Evolutionary conservation across 371 early-diverging fungal genomes (phyloP), one percentile per base, ranked within the genome.

Genomic region (Saksenaea oblongispora): DNA sequence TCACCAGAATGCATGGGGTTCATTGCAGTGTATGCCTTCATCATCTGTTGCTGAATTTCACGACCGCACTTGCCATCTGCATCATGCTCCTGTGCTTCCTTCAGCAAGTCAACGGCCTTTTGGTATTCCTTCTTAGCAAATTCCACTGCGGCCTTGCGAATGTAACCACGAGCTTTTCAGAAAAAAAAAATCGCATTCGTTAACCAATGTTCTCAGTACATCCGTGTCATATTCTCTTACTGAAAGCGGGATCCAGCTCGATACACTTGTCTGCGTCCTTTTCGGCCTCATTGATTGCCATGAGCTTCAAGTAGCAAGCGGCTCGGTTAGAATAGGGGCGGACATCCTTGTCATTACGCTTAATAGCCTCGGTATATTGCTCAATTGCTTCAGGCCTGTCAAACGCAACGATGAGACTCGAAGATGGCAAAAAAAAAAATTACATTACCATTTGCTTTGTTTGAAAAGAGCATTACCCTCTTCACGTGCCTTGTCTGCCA

Each of bases 321-420:
- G 99, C 95, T 72, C 99, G 93, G 89, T 99, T 99, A 26, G 95
- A 93, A 75, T 91, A 98, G 66, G 90, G 89, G 67, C 94, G 85
- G 22, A 93, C 90, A 64, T 98, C 99, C 22, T 86, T 74, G 31
- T 93, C 94, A 65, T 96, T 93, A 64, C 98, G 93, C 85, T 95
- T 94, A 73, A 98, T 96, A 3, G 98, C 92, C 82, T 98, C 99
- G n/a, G 94, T 88, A 81, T 98, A 98, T 73, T 87, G 83, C 73
- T 92, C 91, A 69, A 98, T 89, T n/a, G 99, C 98, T 54, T 89
- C 94, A 11, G 91, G 89, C 76, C 76, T 76, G 56, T 37, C 17
- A 26, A 13, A 18, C 8, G 2, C 4, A 47, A 22, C 1, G 47
- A 17, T 34, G 26, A 31, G 53, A 5, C 5, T 34, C n/a, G 10